These are phyloP conservation scores for Sporothrix humicola DNA, from an alignment of 2,329 filamentous ascomycete species.

Conservation along the genomic window DNA sequence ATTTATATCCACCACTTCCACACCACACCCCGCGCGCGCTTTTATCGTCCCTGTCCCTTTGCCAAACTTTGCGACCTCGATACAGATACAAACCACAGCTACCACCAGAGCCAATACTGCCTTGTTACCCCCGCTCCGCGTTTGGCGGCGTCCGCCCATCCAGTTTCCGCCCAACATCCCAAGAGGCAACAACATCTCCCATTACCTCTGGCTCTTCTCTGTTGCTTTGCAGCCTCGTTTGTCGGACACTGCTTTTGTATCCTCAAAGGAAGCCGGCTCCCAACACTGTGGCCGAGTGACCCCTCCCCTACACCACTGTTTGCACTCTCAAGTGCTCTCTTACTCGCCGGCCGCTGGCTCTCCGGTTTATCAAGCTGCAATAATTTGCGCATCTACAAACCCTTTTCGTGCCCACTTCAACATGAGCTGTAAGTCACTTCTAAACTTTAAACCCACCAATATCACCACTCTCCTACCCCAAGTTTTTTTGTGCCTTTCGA, in stretches of 20 bases:
- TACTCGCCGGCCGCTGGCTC: not conserved
- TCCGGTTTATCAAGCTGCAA: not conserved
- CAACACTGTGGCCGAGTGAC: not conserved
- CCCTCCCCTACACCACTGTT: not conserved
- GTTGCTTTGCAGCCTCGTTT: not conserved
- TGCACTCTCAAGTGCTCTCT: not conserved
- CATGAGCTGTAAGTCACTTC: conserved; percentile 37
- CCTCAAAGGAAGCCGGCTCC: not conserved
- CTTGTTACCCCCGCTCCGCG: too few relatives aligned
- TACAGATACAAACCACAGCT: too few relatives aligned
- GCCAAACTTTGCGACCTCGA: too few relatives aligned
- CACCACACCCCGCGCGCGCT: too few relatives aligned
- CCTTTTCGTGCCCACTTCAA: not conserved
- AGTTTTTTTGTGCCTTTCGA: not conserved
- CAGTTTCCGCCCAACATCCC: too few relatives aligned
- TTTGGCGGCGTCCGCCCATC: too few relatives aligned
- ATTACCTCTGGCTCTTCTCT: not conserved
- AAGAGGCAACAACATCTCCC: too few relatives aligned
- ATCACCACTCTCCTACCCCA: not conserved
- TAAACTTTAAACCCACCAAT: not conserved
- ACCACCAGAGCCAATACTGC: too few relatives aligned
- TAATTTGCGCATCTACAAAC: not conserved
- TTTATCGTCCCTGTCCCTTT: too few relatives aligned
- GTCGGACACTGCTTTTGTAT: not conserved
- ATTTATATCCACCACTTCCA: too few relatives aligned